These are phyloP conservation scores for Mycena maculata DNA, from an alignment of 768 basidiomycete species.

Conservation along the genomic window DNA sequence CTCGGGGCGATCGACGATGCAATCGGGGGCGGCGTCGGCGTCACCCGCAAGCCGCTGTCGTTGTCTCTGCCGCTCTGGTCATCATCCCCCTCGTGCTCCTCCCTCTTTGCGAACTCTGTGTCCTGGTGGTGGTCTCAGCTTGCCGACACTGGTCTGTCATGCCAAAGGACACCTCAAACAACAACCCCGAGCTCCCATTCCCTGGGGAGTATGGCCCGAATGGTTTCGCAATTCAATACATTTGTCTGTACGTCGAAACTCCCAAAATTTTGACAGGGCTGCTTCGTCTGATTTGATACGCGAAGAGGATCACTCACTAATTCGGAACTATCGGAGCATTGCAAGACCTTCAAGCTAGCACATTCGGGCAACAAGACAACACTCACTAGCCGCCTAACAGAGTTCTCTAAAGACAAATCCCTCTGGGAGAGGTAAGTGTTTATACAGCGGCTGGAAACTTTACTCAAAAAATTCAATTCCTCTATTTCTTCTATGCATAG, in stretches of 20 bases:
- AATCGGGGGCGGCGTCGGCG: slow-evolving; percentile 1
- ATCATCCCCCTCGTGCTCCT: background rate
- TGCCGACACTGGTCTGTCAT: background rate
- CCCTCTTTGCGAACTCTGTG: background rate
- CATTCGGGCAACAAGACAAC: no score
- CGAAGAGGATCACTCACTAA: no score
- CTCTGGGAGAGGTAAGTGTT: no score
- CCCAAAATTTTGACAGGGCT: background rate
- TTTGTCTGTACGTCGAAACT: slow-evolving; percentile 1
- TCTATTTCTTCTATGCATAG: no score
- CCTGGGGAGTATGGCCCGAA: slow-evolving; percentile 8
- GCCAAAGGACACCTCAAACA: slow-evolving; percentile 7
- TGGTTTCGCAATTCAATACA: slow-evolving; percentile 14
- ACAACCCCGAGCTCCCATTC: slow-evolving; percentile 2
- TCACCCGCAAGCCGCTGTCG: no score
- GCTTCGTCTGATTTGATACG: background rate
- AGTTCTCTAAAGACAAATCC: no score
- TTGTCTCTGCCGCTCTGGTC: background rate
- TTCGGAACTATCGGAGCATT: no score
- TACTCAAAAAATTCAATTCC: no score
- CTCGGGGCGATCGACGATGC: background rate
- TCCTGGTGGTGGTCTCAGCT: background rate
- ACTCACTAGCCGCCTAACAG: no score
- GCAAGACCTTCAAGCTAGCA: no score
- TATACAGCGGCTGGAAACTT: no score